Conservation (phyloP, 306 rosid species). For the Sicyos edulis region DNA sequence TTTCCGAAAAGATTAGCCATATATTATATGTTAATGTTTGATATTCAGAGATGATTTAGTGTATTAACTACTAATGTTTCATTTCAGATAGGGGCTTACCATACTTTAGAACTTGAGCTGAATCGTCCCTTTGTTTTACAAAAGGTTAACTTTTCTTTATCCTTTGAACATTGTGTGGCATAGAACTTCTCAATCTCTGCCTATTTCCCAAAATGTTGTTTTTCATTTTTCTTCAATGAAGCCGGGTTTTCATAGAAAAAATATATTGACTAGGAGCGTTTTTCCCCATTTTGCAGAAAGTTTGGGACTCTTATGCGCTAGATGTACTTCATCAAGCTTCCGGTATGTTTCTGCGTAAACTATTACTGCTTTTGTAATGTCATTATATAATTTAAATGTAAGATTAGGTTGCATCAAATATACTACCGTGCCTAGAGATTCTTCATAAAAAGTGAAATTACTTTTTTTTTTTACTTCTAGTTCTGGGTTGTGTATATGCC, state of each 20-base stretch:
- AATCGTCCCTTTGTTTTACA: conserved; percentile 90
- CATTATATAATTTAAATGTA: not conserved
- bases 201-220: not conserved
- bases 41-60: conserved; percentile 11
- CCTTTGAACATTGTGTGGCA: not conserved
- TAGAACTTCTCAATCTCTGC: not conserved
- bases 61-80: conserved; percentile 19
- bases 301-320: conserved; percentile 84
- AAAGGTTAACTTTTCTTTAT: conserved; percentile 41
- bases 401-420: not conserved
- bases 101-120: conserved; percentile 89
- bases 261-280: not conserved
- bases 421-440: not conserved
- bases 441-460: not conserved
- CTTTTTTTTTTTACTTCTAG: not conserved
- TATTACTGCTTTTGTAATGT: not conserved
- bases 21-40: not conserved
- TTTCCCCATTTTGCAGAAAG: conserved; percentile 42
- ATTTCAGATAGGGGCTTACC: conserved; percentile 82
- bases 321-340: conserved; percentile 80
- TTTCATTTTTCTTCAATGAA: not conserved
- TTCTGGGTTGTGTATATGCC: not conserved
- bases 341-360: conserved; percentile 36
- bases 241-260: not conserved
- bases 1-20: not conserved